Percentiles rank a stretch among this genome's conserved stretches.
These are phyloP conservation scores for Thelephora ganbajun DNA, from an alignment of 768 basidiomycete genomes.

Conservation along the genomic window DNA sequence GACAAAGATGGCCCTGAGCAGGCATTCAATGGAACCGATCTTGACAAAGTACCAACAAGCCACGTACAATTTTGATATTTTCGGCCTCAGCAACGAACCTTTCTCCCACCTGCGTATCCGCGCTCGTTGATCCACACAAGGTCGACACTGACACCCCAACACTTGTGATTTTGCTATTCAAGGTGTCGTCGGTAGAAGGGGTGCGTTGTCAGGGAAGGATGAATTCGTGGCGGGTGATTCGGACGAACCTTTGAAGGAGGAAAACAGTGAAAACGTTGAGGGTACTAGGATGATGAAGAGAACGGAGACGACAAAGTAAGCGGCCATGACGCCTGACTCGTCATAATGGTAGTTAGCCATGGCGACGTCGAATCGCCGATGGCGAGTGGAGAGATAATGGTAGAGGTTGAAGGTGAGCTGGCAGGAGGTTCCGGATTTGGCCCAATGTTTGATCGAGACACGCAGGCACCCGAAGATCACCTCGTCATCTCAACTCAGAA, in stretches of 20 bases:
- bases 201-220: neutral
- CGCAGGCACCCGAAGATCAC: no score
- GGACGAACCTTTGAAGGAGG: slow-evolving; percentile 19
- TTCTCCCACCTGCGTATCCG: slow-evolving; percentile 26
- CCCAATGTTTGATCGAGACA: no score
- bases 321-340: slow-evolving; percentile 74
- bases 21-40: slow-evolving; percentile 6
- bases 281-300: slow-evolving; percentile 77
- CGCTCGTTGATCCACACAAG: slow-evolving; percentile 43
- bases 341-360: slow-evolving; percentile 83
- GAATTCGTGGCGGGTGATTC: slow-evolving; percentile 1
- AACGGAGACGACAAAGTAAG: slow-evolving; percentile 85
- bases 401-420: neutral
- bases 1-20: slow-evolving; percentile 41
- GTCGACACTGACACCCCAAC: slow-evolving; percentile 46
- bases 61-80: slow-evolving; percentile 37
- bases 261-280: slow-evolving; percentile 42
- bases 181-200: neutral
- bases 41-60: neutral
- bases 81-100: slow-evolving; percentile 35
- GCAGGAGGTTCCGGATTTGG: neutral
- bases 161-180: slow-evolving; percentile 4
- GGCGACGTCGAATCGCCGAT: slow-evolving; percentile 3
- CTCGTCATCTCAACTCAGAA: no score
- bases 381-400: neutral